Base-by-base conservation (phyloP, 306 rosid species). In the Quercus parvula region DNA sequence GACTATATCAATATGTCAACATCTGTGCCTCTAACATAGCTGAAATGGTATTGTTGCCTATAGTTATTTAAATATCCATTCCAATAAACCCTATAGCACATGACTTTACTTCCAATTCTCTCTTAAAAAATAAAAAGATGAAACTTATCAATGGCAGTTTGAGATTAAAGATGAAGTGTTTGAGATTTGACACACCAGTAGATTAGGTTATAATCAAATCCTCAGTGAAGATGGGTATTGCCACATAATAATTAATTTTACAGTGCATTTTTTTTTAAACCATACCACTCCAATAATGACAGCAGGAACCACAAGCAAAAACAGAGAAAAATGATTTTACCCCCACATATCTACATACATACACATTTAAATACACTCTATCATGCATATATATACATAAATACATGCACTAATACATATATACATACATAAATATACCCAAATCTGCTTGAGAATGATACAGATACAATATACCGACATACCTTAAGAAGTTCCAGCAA, bases 401-500 rank as follows among this genome's bases (percentile, higher is more conserved):
- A 57, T 5, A 20, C 24, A 19, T 57, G 27, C 24, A 20, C 27
- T 6, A 5, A 57, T 10, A n/a, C 22, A 22, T 27, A 59, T 4
- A 24, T 25, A 58, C 11, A 56, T 17, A 6, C 59, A 56, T 5
- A 56, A 24, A 10, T 25, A 22, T 13, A 59, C 66, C 24, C 5
- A 27, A 33, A 27, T 25, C 7, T 27, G 18, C 6, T 27, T 27
- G 70, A 63, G 10, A 58, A n/a, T 58, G 44, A 63, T 5, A 30
- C 15, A 30, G 44, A 12, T 10, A 46, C 59, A 28, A 73, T 55
- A 28, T 38, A 79, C 59, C 46, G 38, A 59, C 69, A 66, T 84
- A 95, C 99, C 97, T 95, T 95, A 73, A 95, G 85, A 83, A 95
- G 92, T 33, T 88, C 87, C 78, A 95, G 85, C 56, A 91, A 88